Conservation (phyloP, 2,329 filamentous ascomycete genomes). For the Penicillium decumbens region DNA sequence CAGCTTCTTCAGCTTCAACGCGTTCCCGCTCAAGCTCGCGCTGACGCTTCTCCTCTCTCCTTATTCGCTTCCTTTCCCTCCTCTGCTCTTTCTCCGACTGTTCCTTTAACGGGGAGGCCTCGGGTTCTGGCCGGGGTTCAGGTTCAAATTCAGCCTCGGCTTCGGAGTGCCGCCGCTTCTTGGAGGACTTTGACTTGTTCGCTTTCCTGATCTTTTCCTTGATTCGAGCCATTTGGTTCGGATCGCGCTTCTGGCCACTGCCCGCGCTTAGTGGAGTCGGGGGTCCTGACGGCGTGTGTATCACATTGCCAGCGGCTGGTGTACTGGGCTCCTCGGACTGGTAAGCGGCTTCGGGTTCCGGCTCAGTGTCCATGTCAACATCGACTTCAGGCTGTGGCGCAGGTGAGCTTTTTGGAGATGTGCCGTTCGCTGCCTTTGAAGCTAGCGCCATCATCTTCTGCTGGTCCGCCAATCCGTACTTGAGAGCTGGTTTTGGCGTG, state of each 20-base stretch:
- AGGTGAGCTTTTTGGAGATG: background rate
- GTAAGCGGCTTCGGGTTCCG: background rate
- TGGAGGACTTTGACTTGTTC: background rate
- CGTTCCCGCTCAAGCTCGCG: background rate
- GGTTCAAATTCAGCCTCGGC: background rate
- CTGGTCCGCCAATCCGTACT: background rate
- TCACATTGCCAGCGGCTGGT: background rate
- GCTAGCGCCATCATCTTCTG: background rate
- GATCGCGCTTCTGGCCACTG: background rate
- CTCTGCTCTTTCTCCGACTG: slow-evolving; percentile 1
- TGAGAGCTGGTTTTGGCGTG: background rate
- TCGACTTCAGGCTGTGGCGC: background rate
- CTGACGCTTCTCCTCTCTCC: slow-evolving; percentile 2
- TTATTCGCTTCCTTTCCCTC: slow-evolving; percentile 9
- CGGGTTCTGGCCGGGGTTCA: background rate
- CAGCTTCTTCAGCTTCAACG: background rate
- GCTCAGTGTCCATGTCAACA: background rate
- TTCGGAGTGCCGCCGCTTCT: slow-evolving; percentile 1
- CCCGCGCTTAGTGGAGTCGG: background rate
- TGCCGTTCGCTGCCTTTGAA: background rate
- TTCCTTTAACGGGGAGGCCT: background rate
- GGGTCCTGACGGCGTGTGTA: background rate
- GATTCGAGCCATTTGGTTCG: background rate
- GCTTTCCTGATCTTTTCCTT: background rate
- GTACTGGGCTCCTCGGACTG: background rate